Conservation (phyloP, 352 stramenopile species). For the Globisporangium nagaii region DNA sequence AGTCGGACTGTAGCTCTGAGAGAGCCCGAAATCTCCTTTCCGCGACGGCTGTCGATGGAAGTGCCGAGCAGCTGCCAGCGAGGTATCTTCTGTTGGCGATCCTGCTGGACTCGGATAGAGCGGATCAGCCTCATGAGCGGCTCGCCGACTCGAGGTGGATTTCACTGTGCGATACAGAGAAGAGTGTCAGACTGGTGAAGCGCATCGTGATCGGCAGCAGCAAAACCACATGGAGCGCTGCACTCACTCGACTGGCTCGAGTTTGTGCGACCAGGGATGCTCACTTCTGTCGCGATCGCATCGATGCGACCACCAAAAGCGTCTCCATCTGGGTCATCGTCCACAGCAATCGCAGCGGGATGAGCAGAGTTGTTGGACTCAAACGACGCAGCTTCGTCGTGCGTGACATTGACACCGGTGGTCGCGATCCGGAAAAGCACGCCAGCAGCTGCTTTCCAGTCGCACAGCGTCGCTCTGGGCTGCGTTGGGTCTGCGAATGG, state of each 20-base stretch:
- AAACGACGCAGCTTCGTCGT: neutral
- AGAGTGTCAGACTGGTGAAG: too few relatives aligned
- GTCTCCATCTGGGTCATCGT: neutral
- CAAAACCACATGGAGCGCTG: neutral
- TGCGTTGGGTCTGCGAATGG: neutral
- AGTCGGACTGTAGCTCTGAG: neutral
- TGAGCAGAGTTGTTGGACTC: neutral
- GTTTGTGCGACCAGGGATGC: neutral
- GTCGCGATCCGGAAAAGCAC: slow-evolving; percentile 37
- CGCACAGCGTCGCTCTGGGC: neutral
- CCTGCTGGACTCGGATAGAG: neutral
- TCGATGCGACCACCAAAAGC: neutral
- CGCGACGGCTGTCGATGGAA: neutral
- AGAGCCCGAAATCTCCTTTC: neutral
- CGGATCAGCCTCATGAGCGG: neutral
- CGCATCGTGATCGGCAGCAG: neutral
- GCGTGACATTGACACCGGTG: slow-evolving; percentile 16
- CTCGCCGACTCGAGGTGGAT: neutral
- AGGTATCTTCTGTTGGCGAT: neutral
- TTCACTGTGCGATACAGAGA: neutral
- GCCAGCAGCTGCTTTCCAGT: slow-evolving; percentile 21
- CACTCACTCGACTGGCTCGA: slow-evolving; percentile 11
- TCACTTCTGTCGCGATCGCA: neutral
- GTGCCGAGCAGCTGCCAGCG: neutral
- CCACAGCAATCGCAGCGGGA: neutral